Conservation (phyloP, 306 rosid genomes). For the Sphenostylis stenocarpa region DNA sequence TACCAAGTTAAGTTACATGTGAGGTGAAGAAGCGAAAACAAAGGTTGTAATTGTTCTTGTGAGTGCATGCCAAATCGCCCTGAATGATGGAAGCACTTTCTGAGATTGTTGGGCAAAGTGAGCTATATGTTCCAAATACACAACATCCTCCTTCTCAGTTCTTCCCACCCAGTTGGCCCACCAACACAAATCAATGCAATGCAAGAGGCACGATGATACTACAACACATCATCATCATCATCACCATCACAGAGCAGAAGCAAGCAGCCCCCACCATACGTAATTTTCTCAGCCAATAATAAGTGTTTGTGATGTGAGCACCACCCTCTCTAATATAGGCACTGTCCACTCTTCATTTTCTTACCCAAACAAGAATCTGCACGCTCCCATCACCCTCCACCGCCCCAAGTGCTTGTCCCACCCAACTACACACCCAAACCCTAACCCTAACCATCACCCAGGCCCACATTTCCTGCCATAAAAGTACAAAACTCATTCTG, state of each 20-base stretch:
- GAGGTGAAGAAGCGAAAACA: background rate
- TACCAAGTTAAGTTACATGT: background rate
- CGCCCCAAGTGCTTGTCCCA: constrained; percentile 9
- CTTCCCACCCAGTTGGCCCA: background rate
- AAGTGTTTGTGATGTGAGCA: no score
- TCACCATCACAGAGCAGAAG: background rate
- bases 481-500: background rate
- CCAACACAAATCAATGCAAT: constrained; percentile 13
- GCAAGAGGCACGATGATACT: background rate
- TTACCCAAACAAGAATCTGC: constrained; percentile 20
- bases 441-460: background rate
- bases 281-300: background rate
- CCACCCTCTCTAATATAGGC: background rate
- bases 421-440: background rate
- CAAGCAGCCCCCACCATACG: background rate
- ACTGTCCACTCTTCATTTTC: background rate
- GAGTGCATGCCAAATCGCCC: background rate
- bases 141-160: background rate
- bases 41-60: background rate
- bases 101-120: background rate
- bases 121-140: constrained; percentile 26
- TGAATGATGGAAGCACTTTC: background rate
- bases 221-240: background rate
- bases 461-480: background rate
- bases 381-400: background rate